phyloP scores from a whole-genome alignment of 441 rosid species.

The Viola pubescens region DNA sequence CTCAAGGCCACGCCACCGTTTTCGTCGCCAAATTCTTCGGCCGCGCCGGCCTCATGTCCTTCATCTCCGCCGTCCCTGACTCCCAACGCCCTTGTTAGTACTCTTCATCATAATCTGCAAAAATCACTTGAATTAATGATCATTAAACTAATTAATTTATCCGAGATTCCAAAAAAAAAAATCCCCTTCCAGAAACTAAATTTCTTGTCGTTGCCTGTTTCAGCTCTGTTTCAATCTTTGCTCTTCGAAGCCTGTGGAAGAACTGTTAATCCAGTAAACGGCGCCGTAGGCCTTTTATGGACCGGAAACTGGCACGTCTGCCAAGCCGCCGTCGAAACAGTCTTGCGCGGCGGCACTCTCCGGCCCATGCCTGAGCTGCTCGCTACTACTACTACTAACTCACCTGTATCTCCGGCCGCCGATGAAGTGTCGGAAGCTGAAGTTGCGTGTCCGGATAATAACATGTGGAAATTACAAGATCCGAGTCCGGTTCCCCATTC shows the following conservation, averaged over 20 bases:
- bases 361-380: constrained; percentile 53
- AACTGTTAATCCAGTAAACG: constrained; percentile 49
- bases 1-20: constrained; percentile 58
- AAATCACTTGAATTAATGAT: no score
- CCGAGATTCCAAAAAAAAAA: no score
- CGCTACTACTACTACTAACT: constrained; percentile 21
- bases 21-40: constrained; percentile 68
- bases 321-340: constrained; percentile 46
- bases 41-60: constrained; percentile 59
- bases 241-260: constrained; percentile 60
- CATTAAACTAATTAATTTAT: no score
- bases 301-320: constrained; percentile 52
- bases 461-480: constrained; percentile 37
- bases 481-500: constrained; percentile 27
- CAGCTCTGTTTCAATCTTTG: constrained; percentile 52
- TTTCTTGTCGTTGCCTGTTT: constrained; percentile 3
- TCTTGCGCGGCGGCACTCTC: constrained; percentile 39
- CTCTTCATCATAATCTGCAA: no score
- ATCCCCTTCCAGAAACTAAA: neutral
- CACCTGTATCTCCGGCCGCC: constrained; percentile 33
- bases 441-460: constrained; percentile 30
- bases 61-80: constrained; percentile 44
- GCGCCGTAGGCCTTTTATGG: constrained; percentile 51
- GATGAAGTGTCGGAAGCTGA: constrained; percentile 53
- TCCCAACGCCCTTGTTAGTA: constrained; percentile 42